Percentiles rank a stretch among this genome's conserved stretches.
These are phyloP conservation scores for Microsporum ferrugineum DNA, from an alignment of 2,329 filamentous ascomycete genomes.

Conservation along the genomic window DNA sequence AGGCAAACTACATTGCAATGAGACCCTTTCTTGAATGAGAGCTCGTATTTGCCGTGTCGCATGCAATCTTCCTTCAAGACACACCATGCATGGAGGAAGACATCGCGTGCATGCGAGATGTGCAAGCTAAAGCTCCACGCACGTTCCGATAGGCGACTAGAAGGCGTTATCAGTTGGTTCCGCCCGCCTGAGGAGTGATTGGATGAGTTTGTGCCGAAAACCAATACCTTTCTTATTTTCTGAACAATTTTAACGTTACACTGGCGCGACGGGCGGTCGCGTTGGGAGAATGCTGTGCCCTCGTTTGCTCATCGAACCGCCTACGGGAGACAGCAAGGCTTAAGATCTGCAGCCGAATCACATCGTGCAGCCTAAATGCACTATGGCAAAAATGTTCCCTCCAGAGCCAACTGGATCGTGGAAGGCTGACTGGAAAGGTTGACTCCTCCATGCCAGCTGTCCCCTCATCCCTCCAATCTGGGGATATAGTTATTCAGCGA, in stretches of 20 bases:
- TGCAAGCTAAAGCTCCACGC: not conserved
- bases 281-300: not conserved
- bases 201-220: not conserved
- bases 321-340: not conserved
- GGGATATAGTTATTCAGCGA: not conserved
- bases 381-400: not conserved
- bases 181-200: not conserved
- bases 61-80: not conserved
- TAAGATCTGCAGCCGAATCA: not conserved
- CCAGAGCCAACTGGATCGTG: not conserved
- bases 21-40: not conserved
- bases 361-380: not conserved
- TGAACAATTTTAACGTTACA: slow-evolving; percentile 1
- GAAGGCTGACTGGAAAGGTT: not conserved
- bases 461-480: slow-evolving; percentile 1
- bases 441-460: not conserved
- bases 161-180: not conserved
- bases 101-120: not conserved
- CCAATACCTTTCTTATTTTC: not conserved
- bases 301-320: not conserved
- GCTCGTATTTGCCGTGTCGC: not conserved
- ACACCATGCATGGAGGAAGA: not conserved
- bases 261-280: slow-evolving; percentile 1
- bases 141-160: not conserved
- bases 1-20: not conserved